Percentiles rank a stretch among this genome's conserved stretches.
phyloP scores from a whole-genome alignment of 2,329 filamentous ascomycete species.

The Scopulariopsis brevicaulis region DNA sequence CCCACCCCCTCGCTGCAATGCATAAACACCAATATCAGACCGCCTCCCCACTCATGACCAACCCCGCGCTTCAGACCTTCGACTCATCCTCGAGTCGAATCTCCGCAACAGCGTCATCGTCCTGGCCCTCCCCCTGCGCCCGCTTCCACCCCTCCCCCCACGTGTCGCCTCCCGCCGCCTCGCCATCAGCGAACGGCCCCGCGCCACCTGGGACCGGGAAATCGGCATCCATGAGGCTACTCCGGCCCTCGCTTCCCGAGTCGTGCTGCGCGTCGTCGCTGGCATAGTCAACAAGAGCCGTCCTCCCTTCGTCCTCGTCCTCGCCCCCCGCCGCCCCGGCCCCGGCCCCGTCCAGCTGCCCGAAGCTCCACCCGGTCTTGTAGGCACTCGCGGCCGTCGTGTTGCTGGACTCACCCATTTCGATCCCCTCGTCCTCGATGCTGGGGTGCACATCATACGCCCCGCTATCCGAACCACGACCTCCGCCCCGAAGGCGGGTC shows the following conservation, averaged over 20 bases:
- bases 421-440: constrained; percentile 37
- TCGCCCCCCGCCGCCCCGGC: too few relatives aligned
- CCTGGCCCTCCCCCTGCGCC: constrained; percentile 1
- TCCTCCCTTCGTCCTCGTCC: constrained; percentile 18
- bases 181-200: constrained; percentile 1
- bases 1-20: background rate
- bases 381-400: constrained; percentile 20
- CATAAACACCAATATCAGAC: background rate
- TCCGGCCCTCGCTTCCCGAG: constrained; percentile 22
- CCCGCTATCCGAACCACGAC: background rate
- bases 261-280: constrained; percentile 32
- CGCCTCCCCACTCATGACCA: background rate
- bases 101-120: constrained; percentile 6
- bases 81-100: constrained; percentile 7
- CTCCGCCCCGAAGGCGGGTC: constrained; percentile 48
- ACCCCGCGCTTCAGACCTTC: background rate
- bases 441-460: constrained; percentile 21
- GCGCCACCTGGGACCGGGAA: constrained; percentile 7
- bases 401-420: constrained; percentile 16
- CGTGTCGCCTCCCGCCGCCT: background rate
- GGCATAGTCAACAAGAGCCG: constrained; percentile 20
- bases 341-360: constrained; percentile 15
- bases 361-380: constrained; percentile 35
- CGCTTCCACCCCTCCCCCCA: background rate
- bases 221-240: constrained; percentile 7